Conservation (phyloP, 768 basidiomycete species). For the Terana coerulea region DNA sequence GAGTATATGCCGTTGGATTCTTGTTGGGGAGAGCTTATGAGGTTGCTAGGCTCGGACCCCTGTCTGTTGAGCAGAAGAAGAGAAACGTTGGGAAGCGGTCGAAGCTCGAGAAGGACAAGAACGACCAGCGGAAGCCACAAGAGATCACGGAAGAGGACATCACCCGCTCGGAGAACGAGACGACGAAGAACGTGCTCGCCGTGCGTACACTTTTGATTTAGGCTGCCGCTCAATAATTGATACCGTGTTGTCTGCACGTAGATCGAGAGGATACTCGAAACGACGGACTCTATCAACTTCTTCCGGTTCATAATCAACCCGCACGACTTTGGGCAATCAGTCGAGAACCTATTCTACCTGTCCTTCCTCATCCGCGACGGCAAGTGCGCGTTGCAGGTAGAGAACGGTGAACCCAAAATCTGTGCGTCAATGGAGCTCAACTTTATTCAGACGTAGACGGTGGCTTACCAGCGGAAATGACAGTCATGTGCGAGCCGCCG, state of each 20-base stretch:
- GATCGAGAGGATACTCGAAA: slow-evolving; percentile 59
- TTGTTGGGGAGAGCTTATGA: slow-evolving; percentile 2
- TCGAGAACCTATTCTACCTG: slow-evolving; percentile 95
- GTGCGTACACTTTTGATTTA: too few relatives aligned
- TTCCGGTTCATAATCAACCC: slow-evolving; percentile 92
- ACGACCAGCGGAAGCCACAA: slow-evolving; percentile 65
- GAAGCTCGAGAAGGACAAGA: slow-evolving; percentile 69
- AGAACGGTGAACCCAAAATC: slow-evolving; percentile 70
- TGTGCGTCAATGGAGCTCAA: slow-evolving; percentile 42
- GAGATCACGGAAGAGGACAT: slow-evolving; percentile 85
- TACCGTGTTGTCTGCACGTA: slow-evolving; percentile 24
- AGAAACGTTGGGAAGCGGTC: slow-evolving; percentile 55
- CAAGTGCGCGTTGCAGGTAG: slow-evolving; percentile 67
- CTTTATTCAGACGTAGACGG: neutral
- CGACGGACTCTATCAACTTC: slow-evolving; percentile 59
- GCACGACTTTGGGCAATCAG: slow-evolving; percentile 84
- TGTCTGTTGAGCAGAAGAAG: slow-evolving; percentile 83
- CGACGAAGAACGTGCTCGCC: slow-evolving; percentile 75
- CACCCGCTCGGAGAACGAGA: slow-evolving; percentile 80
- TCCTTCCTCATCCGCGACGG: slow-evolving; percentile 91
- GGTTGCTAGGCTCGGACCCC: slow-evolving; percentile 79
- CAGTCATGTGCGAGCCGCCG: slow-evolving; percentile 65
- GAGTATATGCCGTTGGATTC: slow-evolving; percentile 22
- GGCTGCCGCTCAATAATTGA: neutral
- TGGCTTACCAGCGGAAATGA: neutral